Evolutionary conservation across 805 yeast genomes (phyloP).

Genomic region (Millerozyma acaciae): DNA sequence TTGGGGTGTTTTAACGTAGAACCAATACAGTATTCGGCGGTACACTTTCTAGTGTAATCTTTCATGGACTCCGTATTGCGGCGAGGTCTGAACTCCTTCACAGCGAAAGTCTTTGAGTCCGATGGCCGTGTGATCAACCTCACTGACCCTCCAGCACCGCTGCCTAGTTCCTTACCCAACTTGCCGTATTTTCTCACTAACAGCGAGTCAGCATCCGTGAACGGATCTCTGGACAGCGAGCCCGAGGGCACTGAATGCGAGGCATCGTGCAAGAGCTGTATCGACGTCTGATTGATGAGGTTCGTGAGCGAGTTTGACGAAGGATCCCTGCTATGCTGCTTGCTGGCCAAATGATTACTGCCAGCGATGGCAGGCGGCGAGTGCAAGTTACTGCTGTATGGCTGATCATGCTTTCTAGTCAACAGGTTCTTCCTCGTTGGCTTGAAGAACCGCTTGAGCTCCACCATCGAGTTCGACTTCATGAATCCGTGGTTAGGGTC

Average conservation of each 20-base stretch:
- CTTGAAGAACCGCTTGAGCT: conserved; percentile 67
- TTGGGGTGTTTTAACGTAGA: conserved; percentile 86
- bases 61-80: conserved; percentile 70
- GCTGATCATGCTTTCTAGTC: conserved; percentile 11
- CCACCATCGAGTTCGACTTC: conserved; percentile 57
- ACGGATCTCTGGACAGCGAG: conserved; percentile 31
- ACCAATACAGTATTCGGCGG: conserved; percentile 93
- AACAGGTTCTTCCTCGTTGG: conserved; percentile 41
- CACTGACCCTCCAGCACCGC: conserved; percentile 94
- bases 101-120: conserved; percentile 79
- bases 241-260: conserved; percentile 35
- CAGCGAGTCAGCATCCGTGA: conserved; percentile 43
- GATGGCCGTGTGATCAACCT: conserved; percentile 62
- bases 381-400: conserved; percentile 21
- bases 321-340: conserved; percentile 25
- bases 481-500: conserved; percentile 29
- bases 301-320: conserved; percentile 35
- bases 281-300: conserved; percentile 35
- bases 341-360: conserved; percentile 4
- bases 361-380: conserved; percentile 28
- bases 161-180: conserved; percentile 83
- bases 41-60: conserved; percentile 87
- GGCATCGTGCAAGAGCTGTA: conserved; percentile 33
- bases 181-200: conserved; percentile 74
- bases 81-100: conserved; percentile 83